Evolutionary conservation across 148 eudicot genomes (phyloP), one percentile per base, ranked within the genome.

Genomic region (Camellia granthamiana): DNA sequence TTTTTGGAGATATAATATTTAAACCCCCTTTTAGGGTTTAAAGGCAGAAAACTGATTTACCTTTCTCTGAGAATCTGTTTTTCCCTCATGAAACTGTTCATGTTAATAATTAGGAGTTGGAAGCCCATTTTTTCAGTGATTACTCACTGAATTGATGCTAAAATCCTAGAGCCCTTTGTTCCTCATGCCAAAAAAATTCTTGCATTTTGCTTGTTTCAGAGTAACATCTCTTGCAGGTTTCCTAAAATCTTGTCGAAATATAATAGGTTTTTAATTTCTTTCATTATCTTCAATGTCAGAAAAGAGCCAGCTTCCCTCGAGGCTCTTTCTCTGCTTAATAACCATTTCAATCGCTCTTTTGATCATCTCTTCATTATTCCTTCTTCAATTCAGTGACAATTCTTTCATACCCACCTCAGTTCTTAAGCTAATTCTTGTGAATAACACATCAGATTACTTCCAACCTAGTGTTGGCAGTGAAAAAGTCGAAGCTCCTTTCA

Each of bases 361-460:
- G 51, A 76, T 91, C 68, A 7, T 83, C n/a, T 90, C 95, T 8
- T 89, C 93, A 8, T 38, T 88, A 56, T 86, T 90, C 79, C 93
- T 93, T 43, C 83, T 85, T 75, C 89, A 81, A 67, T 87, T 91
- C 70, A 84, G 82, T 68, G 87, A 84, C 74, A 89, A 61, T 75
- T 85, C 91, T 42, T 77, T 84, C 43, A 79, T 78, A 81, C 84
- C 90, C 70, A 78, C 83, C 10, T 89, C 93, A 42, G 83, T 87
- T 80, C 88, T 83, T 30, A 82, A 87, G 47, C 64, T 86, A 14
- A 82, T 88, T 66, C 80, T 83, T 52, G 84, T 85, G 46, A 86
- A 90, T 76, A 85, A 70, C 19, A 41, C 85, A 6, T 81, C 84
- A 47, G 67, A 76, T 58, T 74, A 70, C 64, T 75, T 60, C 56